phyloP scores from a whole-genome alignment of 768 basidiomycete genomes.

The Rhizopogon roseolus region DNA sequence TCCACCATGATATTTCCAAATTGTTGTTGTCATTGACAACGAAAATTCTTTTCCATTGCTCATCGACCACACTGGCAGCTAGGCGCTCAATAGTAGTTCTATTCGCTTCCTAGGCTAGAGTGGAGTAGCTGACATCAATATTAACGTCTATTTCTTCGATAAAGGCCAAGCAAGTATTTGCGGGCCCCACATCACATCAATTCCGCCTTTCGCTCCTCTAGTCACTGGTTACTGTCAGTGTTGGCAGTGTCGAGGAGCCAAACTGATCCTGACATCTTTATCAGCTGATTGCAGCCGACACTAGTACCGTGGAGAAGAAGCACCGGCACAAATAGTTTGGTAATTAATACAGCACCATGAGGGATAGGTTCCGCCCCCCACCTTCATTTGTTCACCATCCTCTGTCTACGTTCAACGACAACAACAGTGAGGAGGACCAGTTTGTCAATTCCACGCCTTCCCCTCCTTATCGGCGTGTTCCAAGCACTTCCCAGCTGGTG shows the following conservation, averaged over 20 bases:
- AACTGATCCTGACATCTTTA: neutral
- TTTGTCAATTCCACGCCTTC: slow-evolving; percentile 21
- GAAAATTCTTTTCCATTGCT: neutral
- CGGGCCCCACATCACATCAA: too few species aligned
- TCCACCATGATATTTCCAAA: neutral
- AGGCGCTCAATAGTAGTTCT: neutral
- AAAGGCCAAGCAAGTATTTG: too few species aligned
- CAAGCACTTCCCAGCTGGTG: slow-evolving; percentile 29
- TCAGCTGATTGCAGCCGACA: slow-evolving; percentile 3
- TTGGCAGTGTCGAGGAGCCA: neutral
- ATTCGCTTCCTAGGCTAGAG: neutral
- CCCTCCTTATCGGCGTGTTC: slow-evolving; percentile 32
- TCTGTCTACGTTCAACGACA: slow-evolving; percentile 7
- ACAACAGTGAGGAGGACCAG: slow-evolving; percentile 11
- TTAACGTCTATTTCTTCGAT: neutral
- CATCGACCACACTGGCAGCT: too few species aligned
- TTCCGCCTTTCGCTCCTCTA: neutral
- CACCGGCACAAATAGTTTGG: too few species aligned
- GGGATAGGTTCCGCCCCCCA: slow-evolving; percentile 10
- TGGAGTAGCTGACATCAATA: neutral
- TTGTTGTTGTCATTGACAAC: neutral
- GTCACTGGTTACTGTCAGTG: neutral
- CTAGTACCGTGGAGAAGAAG: slow-evolving; percentile 1
- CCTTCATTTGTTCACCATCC: slow-evolving; percentile 10
- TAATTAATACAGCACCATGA: slow-evolving; percentile 1